phyloP scores from a whole-genome alignment of 2,329 filamentous ascomycete genomes.

The Fusarium acutatum region DNA sequence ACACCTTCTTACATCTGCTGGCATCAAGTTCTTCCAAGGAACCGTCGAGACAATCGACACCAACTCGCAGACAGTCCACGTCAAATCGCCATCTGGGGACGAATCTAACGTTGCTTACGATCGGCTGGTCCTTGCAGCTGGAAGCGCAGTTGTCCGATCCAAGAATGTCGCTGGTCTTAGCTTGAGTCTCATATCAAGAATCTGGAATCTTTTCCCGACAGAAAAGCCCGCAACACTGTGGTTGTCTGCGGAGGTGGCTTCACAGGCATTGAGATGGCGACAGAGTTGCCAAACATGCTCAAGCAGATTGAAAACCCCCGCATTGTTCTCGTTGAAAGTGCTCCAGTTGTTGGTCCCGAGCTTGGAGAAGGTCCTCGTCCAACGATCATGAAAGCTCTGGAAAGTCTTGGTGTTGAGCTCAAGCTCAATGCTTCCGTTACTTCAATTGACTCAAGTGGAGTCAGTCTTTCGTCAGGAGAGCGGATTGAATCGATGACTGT shows the following conservation, averaged over 20 bases:
- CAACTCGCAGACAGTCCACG: slow-evolving; percentile 19
- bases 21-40: slow-evolving; percentile 41
- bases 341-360: slow-evolving; percentile 43
- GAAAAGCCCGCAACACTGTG: slow-evolving; percentile 44
- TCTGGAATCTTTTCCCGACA: slow-evolving; percentile 28
- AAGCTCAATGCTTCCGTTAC: slow-evolving; percentile 42
- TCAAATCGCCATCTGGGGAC: background rate
- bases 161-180: slow-evolving; percentile 37
- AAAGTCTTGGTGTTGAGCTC: slow-evolving; percentile 41
- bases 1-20: slow-evolving; percentile 37
- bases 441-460: slow-evolving; percentile 36
- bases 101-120: slow-evolving; percentile 34
- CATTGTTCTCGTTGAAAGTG: slow-evolving; percentile 44
- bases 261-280: slow-evolving; percentile 46
- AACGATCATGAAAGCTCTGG: slow-evolving; percentile 44
- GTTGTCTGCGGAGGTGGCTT: slow-evolving; percentile 48
- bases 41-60: slow-evolving; percentile 30
- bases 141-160: slow-evolving; percentile 46
- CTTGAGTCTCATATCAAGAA: slow-evolving; percentile 43
- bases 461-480: slow-evolving; percentile 44
- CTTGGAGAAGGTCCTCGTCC: slow-evolving; percentile 47
- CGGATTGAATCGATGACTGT: slow-evolving; percentile 45
- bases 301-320: background rate
- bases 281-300: slow-evolving; percentile 45
- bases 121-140: slow-evolving; percentile 49